phyloP scores from a whole-genome alignment of 345 rosid genomes.

The Eucalyptus cloeziana region DNA sequence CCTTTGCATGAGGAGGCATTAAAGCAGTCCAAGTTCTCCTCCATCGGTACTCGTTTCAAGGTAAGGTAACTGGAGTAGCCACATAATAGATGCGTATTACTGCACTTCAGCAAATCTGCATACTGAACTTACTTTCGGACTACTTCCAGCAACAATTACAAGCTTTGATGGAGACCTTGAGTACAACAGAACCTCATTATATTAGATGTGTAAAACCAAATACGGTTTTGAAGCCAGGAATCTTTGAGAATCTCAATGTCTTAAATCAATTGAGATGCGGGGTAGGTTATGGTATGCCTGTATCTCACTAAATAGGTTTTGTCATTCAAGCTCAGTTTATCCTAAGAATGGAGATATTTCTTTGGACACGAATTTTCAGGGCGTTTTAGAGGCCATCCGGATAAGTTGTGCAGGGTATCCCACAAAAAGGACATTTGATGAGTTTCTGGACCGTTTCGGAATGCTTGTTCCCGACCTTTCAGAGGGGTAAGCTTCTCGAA shows the following conservation, averaged over 20 bases:
- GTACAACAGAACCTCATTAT: conserved; percentile 94
- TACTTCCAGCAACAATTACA: conserved; percentile 80
- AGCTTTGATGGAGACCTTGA: conserved; percentile 95
- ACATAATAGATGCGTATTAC: neutral
- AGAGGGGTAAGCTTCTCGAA: conserved; percentile 59
- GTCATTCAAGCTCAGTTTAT: neutral
- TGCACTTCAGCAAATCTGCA: neutral
- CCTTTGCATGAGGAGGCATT: conserved; percentile 82
- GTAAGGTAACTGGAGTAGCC: conserved; percentile 12
- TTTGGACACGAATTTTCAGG: conserved; percentile 20
- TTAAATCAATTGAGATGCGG: conserved; percentile 98
- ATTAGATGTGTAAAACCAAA: conserved; percentile 99
- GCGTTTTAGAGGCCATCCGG: conserved; percentile 98
- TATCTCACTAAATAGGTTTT: neutral
- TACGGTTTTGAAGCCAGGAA: conserved; percentile 89
- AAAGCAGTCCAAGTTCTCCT: conserved; percentile 93
- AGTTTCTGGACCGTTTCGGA: conserved; percentile 92
- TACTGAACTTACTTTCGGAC: neutral
- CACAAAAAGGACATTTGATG: conserved; percentile 88
- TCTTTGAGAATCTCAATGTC: conserved; percentile 82
- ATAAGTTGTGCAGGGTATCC: conserved; percentile 99
- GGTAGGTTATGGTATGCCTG: conserved; percentile 35
- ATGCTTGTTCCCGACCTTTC: conserved; percentile 90
- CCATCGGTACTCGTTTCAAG: conserved; percentile 97
- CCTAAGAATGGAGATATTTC: neutral